These are phyloP conservation scores for Codiaeum variegatum DNA, from an alignment of 441 rosid species.

Conservation along the genomic window DNA sequence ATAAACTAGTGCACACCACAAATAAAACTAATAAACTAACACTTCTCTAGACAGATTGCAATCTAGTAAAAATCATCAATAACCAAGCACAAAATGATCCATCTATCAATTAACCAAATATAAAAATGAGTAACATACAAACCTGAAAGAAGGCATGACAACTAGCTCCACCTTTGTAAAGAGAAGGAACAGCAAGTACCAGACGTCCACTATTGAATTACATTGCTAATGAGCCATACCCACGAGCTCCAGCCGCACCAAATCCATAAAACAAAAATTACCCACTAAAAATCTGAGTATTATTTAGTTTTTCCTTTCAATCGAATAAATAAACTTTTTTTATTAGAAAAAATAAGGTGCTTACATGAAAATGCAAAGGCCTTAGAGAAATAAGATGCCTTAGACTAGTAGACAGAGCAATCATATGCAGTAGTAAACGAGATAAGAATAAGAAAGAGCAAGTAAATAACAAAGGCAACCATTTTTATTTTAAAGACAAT, in stretches of 20 bases:
- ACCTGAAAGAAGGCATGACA: constrained; percentile 94
- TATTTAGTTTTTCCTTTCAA: neutral
- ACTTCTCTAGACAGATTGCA: too few relatives aligned
- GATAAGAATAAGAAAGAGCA: constrained; percentile 31
- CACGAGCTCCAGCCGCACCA: constrained; percentile 82
- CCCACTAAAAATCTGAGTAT: constrained; percentile 30
- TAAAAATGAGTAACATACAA: too few relatives aligned
- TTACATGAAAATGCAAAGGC: constrained; percentile 69
- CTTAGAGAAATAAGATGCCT: constrained; percentile 62
- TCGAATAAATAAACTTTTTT: neutral
- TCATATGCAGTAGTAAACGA: constrained; percentile 66
- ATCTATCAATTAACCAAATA: too few relatives aligned
- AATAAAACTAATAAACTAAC: too few relatives aligned
- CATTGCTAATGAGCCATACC: constrained; percentile 71
- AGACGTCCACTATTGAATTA: constrained; percentile 56
- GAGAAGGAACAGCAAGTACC: constrained; percentile 63
- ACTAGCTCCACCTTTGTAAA: constrained; percentile 78
- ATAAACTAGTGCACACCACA: too few relatives aligned
- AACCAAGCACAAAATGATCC: too few relatives aligned
- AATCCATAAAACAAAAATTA: constrained; percentile 20
- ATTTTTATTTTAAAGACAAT: constrained; percentile 17
- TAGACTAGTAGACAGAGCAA: constrained; percentile 67
- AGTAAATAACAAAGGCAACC: constrained; percentile 31
- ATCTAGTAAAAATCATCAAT: too few relatives aligned
- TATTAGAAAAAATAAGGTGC: neutral